A percentile compares a stretch with the other conserved stretches of the same genome.
phyloP scores from a whole-genome alignment of 176 grass and related monocot genomes.

The Zoysia pacifica region DNA sequence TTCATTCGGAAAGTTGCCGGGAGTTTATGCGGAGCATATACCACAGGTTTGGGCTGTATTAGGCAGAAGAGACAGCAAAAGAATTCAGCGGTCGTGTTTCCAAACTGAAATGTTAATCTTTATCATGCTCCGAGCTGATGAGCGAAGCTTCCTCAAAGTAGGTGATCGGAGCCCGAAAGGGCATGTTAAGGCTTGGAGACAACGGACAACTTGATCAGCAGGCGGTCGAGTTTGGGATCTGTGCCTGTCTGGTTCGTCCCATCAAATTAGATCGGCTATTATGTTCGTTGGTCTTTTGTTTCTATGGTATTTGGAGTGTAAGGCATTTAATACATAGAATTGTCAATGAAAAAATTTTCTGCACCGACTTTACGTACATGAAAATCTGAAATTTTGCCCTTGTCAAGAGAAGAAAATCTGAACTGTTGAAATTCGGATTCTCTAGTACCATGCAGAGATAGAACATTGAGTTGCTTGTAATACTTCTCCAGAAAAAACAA shows the following conservation, averaged over 20 bases:
- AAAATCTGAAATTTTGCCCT: neutral
- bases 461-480: no score
- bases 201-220: neutral
- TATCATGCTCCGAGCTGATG: neutral
- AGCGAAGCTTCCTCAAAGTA: neutral
- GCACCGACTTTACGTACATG: neutral
- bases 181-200: neutral
- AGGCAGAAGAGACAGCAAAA: conserved; percentile 14
- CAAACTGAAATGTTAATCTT: neutral
- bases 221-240: neutral
- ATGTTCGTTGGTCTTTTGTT: no score
- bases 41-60: neutral
- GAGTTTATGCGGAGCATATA: conserved; percentile 38
- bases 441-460: no score
- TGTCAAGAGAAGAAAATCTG: neutral
- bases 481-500: no score
- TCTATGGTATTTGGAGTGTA: neutral
- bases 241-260: neutral
- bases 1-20: neutral
- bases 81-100: neutral
- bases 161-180: neutral
- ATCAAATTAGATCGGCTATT: neutral
- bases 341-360: neutral
- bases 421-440: neutral
- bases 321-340: neutral